phyloP scores from a whole-genome alignment of 805 yeast genomes.

The Kazachstania bromeliacearum region DNA sequence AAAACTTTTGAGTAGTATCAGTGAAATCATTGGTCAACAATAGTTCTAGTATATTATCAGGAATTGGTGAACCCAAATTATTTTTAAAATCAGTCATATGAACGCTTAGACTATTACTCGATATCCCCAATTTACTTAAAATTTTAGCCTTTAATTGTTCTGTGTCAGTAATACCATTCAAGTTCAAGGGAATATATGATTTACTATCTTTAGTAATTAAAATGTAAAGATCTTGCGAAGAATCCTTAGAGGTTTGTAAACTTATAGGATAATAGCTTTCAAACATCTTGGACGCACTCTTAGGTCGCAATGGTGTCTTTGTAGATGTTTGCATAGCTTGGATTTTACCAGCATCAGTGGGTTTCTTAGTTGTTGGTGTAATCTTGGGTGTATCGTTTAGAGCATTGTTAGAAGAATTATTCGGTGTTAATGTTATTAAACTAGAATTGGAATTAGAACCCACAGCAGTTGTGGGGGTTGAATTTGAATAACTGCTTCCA shows the following conservation, averaged over 20 bases:
- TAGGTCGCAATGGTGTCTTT: neutral
- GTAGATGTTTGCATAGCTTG: neutral
- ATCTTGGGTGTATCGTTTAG: neutral
- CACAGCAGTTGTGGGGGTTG: slow-evolving; percentile 3
- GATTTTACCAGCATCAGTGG: too few relatives aligned
- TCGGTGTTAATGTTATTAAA: slow-evolving; percentile 7
- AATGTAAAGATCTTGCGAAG: slow-evolving; percentile 28
- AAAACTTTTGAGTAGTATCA: slow-evolving; percentile 24
- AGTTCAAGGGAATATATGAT: slow-evolving; percentile 42
- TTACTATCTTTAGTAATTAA: slow-evolving; percentile 58
- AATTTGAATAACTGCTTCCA: slow-evolving; percentile 6
- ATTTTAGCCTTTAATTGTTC: slow-evolving; percentile 35
- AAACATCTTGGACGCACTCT: neutral
- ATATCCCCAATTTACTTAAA: slow-evolving; percentile 29
- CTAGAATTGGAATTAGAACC: slow-evolving; percentile 3
- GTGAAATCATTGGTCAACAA: slow-evolving; percentile 31
- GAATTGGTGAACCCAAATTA: slow-evolving; percentile 46
- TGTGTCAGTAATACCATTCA: slow-evolving; percentile 24
- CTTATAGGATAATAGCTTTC: neutral
- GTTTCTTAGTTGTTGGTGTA: neutral
- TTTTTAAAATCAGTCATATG: slow-evolving; percentile 65
- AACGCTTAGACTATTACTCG: slow-evolving; percentile 27
- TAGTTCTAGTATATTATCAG: slow-evolving; percentile 37
- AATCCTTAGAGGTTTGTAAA: neutral
- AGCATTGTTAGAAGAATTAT: neutral